phyloP scores from a whole-genome alignment of 1,139 yeast genomes.

The Pichia kudriavzevii region DNA sequence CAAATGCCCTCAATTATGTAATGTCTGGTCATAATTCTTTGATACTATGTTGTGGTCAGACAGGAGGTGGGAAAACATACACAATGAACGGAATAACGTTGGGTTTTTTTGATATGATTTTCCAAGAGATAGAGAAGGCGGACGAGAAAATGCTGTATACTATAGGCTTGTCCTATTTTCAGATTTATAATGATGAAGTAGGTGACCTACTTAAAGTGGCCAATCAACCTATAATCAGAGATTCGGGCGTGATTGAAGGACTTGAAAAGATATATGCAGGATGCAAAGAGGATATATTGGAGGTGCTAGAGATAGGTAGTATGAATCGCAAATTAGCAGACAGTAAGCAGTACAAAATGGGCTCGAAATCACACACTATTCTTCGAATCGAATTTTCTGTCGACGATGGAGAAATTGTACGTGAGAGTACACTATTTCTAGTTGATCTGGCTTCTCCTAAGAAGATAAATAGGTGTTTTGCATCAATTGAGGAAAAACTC shows the following conservation, averaged over 20 bases:
- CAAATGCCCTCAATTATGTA: slow-evolving; percentile 57
- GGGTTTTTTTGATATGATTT: slow-evolving; percentile 46
- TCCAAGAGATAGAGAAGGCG: slow-evolving; percentile 52
- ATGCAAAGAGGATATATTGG: slow-evolving; percentile 50
- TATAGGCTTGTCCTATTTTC: slow-evolving; percentile 70
- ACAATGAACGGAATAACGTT: slow-evolving; percentile 88
- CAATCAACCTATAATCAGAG: too few species aligned
- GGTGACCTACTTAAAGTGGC: slow-evolving; percentile 56
- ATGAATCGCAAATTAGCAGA: slow-evolving; percentile 48
- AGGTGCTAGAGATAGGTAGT: slow-evolving; percentile 50
- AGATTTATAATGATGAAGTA: slow-evolving; percentile 73
- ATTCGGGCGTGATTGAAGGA: too few species aligned
- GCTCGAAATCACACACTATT: slow-evolving; percentile 79
- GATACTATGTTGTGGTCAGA: slow-evolving; percentile 81
- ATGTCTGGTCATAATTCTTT: slow-evolving; percentile 81
- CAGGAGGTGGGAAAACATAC: slow-evolving; percentile 81
- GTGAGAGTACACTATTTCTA: slow-evolving; percentile 61
- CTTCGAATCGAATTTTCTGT: slow-evolving; percentile 49
- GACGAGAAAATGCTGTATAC: slow-evolving; percentile 49
- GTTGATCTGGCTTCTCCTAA: slow-evolving; percentile 91
- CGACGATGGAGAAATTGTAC: slow-evolving; percentile 38
- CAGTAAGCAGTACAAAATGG: slow-evolving; percentile 68
- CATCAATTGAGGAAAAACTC: slow-evolving; percentile 70
- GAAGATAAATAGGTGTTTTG: slow-evolving; percentile 58
- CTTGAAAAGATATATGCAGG: slow-evolving; percentile 56